A percentile compares a stretch with the other conserved stretches of the same genome.
These are phyloP conservation scores for Populus ilicifolia DNA, from an alignment of 345 rosid species.

Conservation along the genomic window DNA sequence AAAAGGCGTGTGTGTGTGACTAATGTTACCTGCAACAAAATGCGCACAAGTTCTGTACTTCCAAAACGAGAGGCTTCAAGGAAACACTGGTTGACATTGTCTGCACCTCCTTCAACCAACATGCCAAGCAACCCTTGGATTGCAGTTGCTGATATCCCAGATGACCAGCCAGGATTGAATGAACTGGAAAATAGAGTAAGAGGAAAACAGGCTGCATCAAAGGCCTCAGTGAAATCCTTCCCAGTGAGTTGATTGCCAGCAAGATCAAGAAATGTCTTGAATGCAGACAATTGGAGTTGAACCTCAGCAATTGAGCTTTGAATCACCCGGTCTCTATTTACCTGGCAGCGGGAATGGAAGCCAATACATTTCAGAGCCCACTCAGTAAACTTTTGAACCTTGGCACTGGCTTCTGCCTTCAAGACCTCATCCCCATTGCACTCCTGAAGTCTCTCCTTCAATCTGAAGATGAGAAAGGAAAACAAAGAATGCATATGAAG, in stretches of 20 bases:
- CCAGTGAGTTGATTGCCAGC: slow-evolving; percentile 87
- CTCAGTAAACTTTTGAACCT: slow-evolving; percentile 93
- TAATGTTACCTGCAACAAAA: slow-evolving; percentile 67
- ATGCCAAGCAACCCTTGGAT: slow-evolving; percentile 81
- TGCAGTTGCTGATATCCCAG: slow-evolving; percentile 84
- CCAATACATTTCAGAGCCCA: slow-evolving; percentile 96
- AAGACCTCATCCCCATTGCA: slow-evolving; percentile 86
- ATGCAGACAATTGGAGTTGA: slow-evolving; percentile 88
- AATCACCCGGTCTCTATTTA: slow-evolving; percentile 50
- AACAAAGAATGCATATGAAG: slow-evolving; percentile 6
- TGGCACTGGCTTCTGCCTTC: slow-evolving; percentile 90
- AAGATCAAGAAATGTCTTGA: slow-evolving; percentile 83
- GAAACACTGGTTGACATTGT: slow-evolving; percentile 91
- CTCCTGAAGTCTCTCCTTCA: slow-evolving; percentile 92
- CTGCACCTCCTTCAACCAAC: slow-evolving; percentile 95
- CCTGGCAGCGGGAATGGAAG: slow-evolving; percentile 84
- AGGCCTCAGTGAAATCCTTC: slow-evolving; percentile 97
- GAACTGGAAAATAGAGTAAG: slow-evolving; percentile 85
- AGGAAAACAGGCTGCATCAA: slow-evolving; percentile 98
- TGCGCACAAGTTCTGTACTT: slow-evolving; percentile 95
- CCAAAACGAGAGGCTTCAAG: slow-evolving; percentile 99
- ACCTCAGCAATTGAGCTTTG: slow-evolving; percentile 76
- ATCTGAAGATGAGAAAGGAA: slow-evolving; percentile 46
- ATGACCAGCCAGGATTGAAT: slow-evolving; percentile 93
- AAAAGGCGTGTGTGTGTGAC: background rate